Base-by-base conservation (phyloP, 2,329 filamentous ascomycete species). In the Verticillium klebahnii region DNA sequence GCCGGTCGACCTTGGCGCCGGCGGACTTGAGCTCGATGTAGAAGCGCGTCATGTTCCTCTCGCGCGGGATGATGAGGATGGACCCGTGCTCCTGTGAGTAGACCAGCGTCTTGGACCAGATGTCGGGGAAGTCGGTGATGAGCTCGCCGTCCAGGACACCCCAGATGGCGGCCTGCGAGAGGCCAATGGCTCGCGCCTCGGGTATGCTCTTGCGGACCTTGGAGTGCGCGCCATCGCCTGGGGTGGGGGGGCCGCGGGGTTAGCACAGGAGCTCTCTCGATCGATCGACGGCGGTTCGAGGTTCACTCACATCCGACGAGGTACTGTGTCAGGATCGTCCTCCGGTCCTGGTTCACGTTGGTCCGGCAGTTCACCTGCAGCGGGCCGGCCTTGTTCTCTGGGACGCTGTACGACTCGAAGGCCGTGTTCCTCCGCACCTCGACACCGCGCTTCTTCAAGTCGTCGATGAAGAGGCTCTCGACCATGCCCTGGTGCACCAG, bases 401-500 rank as follows among this genome's bases (percentile, higher is more conserved):
- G 77, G 29, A 77, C 74, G 68, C 80, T 78, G 72, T 82, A 87
- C 17, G 80, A 83, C 64, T 84, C 81, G 64, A 91, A 92, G 6
- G 82, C 81, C 15, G 85, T 87, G 67, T 86, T 89, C 64, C 89
- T 80, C 61, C 80, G 80, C 29, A 92, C 88, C 52, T 83, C 79
- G 17, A 86, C 77, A 15, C 88, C 88, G 57, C 89, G 81, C 67
- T 86, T 83, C 66, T 79, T 79, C 72, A 92, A 80, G 68, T 92
- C 89, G 9, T 89, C 81, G 59, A 91, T 83, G 67, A 93, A 87
- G 2, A 90, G 74, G 56, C 85, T 83, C 74, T 92, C 90, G 0
- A 92, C 83, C 83, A 92, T 91, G 57, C 90, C 89, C 73, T 93
- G 89, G 69, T 92, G 90, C 19, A 84, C 82, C 23, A 86, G 77